A percentile compares a stretch with the other conserved stretches of the same genome.
These are phyloP conservation scores for Bryum argenteum DNA, from an alignment of 225 moss, liverwort and hornwort species.

Conservation along the genomic window DNA sequence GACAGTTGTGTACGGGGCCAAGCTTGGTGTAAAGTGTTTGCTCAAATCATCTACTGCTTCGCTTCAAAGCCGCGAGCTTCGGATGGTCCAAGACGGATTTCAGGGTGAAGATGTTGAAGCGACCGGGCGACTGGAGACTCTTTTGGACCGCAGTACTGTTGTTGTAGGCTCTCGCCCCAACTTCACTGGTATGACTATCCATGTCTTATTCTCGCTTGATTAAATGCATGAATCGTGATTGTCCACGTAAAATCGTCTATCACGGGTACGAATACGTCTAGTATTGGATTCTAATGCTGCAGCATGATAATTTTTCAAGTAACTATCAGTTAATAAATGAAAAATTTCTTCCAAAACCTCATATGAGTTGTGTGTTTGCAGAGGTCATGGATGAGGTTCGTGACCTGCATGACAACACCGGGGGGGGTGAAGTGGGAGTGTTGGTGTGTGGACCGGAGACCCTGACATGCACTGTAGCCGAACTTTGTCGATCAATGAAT, in stretches of 20 bases:
- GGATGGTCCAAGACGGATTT: neutral
- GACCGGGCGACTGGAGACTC: neutral
- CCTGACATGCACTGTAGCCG: constrained; percentile 41
- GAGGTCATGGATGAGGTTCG: constrained; percentile 22
- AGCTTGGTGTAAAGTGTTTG: too few species aligned
- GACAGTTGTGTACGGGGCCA: too few species aligned
- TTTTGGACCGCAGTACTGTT: constrained; percentile 23
- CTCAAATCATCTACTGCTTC: too few species aligned
- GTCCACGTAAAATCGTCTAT: neutral
- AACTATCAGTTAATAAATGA: too few species aligned
- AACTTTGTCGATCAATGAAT: constrained; percentile 31
- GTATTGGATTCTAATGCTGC: too few species aligned
- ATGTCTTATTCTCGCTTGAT: too few species aligned
- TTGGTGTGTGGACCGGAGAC: constrained; percentile 44
- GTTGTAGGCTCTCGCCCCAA: constrained; percentile 30
- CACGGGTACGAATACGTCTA: too few species aligned
- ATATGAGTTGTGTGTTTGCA: constrained; percentile 8
- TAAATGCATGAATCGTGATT: neutral
- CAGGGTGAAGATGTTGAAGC: constrained; percentile 15
- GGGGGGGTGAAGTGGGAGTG: constrained; percentile 42
- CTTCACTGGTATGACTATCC: constrained; percentile 16
- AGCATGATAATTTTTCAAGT: too few species aligned
- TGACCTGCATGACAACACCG: neutral
- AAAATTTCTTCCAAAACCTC: too few species aligned
- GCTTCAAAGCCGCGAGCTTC: constrained; percentile 1